Base-by-base conservation (phyloP, 345 rosid species). In the Gossypium australe region DNA sequence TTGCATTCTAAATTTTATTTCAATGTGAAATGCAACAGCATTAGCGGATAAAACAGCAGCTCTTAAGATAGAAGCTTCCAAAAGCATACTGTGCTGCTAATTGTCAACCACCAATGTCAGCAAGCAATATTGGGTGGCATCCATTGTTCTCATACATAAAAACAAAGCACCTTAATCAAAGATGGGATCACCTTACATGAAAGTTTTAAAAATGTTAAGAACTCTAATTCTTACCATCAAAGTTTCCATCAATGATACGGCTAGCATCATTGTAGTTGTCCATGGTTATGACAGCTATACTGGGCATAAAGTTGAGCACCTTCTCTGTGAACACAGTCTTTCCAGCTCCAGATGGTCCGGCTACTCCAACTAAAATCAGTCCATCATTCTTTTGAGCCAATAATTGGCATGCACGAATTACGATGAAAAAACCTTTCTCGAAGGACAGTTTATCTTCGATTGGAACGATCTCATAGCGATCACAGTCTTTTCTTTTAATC, bases 291-390 rank as follows among this genome's bases (percentile, higher is more conserved):
- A 95, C 89, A 68, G 92, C 97, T 82, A 95, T 87, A 80, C 98
- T 93, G 59, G 99, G 98, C 97, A 93, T 87, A 71, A 95, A 95
- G 75, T 84, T 89, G 65, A 91, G 89, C 75, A 95, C 82, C 78
- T 95, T 95, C 80, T 95, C 99, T 3, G 99, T 91, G 82, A 95
- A 93, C 34, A 93, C 91, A 4, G 99, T 93, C 78, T 95, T 95
- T 18, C 99, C 99, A 73, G 99, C 99, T 34, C 99, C 99, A 74
- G 98, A 93, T 18, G 99, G 99, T 73, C 99, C 99, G 25, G 99
- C 99, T 59, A 95, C 89, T 34, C 98, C 99, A 70, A 93, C 97
- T 78, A 95, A 83, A 77, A 89, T 87, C 51, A 95, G 67, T 44
- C 99, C 99, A 63, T 91, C 93, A 76, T 93, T 95, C 85, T 93